These are phyloP conservation scores for Cucumis melo DNA, from an alignment of 306 rosid genomes.

Conservation along the genomic window DNA sequence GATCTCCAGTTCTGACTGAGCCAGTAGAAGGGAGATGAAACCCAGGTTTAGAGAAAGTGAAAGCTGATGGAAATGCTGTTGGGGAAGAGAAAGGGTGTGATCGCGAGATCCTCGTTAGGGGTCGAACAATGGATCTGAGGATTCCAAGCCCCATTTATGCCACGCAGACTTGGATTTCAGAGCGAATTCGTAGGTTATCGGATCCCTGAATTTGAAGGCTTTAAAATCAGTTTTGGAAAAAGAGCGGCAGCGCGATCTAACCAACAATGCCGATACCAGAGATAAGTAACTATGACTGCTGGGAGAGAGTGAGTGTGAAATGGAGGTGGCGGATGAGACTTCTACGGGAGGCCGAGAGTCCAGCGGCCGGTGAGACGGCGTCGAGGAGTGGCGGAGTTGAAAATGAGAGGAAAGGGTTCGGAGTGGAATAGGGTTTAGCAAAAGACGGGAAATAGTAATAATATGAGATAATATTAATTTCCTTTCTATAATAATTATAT, in stretches of 20 bases:
- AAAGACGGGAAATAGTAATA: no score
- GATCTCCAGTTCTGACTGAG: constrained; percentile 12
- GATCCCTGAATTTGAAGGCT: background rate
- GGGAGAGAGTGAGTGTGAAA: no score
- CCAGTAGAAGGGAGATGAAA: constrained; percentile 2
- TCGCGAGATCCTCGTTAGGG: constrained; percentile 29
- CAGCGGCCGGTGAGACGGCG: no score
- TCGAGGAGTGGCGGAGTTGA: no score
- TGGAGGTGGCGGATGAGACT: no score
- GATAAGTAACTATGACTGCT: no score
- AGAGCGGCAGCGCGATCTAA: background rate
- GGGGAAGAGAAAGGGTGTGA: constrained; percentile 8
- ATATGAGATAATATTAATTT: no score
- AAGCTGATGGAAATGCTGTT: constrained; percentile 7
- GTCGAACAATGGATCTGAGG: constrained; percentile 36
- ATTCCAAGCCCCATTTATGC: constrained; percentile 50
- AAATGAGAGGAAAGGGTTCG: no score
- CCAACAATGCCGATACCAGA: no score
- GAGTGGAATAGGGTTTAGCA: no score
- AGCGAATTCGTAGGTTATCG: background rate
- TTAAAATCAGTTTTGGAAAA: background rate
- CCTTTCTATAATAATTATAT: no score
- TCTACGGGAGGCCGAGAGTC: no score
- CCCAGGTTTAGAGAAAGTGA: background rate
- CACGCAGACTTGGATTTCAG: background rate